Percentiles rank a stretch among this genome's conserved stretches.
Conservation (phyloP, 2,329 filamentous ascomycete genomes). For the Cordyceps farinosa region DNA sequence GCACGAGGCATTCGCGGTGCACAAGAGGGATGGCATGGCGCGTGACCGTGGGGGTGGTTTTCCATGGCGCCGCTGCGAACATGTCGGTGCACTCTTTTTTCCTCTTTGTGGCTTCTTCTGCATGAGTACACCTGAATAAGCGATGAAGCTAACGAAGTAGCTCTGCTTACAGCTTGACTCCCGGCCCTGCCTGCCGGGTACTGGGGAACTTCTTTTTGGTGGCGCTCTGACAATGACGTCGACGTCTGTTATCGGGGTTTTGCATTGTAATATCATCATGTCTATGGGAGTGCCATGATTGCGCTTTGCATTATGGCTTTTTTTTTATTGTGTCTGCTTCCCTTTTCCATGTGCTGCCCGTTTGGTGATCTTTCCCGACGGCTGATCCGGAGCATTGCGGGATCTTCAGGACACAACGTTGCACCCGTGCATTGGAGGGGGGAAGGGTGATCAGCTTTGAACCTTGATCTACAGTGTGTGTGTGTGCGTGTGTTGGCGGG, state of each 20-base stretch:
- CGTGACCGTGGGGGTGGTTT: not conserved
- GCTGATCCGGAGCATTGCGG: constrained; percentile 13
- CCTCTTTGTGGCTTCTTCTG: not conserved
- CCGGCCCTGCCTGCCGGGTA: not conserved
- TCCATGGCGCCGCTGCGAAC: not conserved
- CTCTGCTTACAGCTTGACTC: not conserved
- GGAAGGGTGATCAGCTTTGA: not conserved
- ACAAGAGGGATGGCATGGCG: not conserved
- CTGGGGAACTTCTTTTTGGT: not conserved
- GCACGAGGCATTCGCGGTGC: too few relatives aligned
- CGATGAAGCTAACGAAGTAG: not conserved
- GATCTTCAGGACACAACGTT: constrained; percentile 14
- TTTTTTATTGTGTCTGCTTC: not conserved
- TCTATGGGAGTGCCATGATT: not conserved
- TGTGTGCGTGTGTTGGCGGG: not conserved
- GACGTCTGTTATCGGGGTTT: not conserved
- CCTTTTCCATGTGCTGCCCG: not conserved
- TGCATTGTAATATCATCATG: too few relatives aligned
- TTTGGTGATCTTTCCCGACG: not conserved
- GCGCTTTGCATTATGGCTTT: not conserved
- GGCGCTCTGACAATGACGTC: not conserved
- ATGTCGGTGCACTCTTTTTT: not conserved
- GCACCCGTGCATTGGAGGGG: not conserved
- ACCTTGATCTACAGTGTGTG: not conserved
- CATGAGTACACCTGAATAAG: not conserved